Base-by-base conservation (phyloP, 192 early-diverging fungal species). In the Gonapodya prolifera region DNA sequence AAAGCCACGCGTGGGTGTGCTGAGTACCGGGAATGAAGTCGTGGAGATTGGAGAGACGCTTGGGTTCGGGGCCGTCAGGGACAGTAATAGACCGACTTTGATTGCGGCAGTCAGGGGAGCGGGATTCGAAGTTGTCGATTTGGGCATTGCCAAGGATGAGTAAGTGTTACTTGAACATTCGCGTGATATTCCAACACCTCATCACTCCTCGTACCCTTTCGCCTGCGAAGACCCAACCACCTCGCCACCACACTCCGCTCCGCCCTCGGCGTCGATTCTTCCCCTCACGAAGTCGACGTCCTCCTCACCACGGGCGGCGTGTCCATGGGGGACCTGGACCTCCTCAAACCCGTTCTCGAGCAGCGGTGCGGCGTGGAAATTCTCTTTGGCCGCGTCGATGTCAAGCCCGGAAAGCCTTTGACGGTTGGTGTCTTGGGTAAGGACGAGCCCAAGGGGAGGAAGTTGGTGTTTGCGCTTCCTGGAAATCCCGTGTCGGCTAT, bases 271-370 rank as follows among this genome's bases (percentile, higher is more conserved):
- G 13, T n/a, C 45, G 45, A 69, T 69, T 8, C 45, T 30, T 84
- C 90, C 34, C 71, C 91, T 71, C 76, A 79, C 0, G 82, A 86
- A 18, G 87, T 89, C 2, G 91, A 97, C 75, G 92, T 96, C 0
- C 75, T 99, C 0, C 87, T 99, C 8, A 94, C 93, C 0, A 95
- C 96, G 0, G 97, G 97, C 33, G 97, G 97, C 0, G 97, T 97
- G 0, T 95, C 94, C n/a, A 99, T 99, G 97, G 97, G 97, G 69
- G 97, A 99, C 84, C 84, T 89, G 34, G 97, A 99, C 84, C 86
- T 93, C 75, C 83, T 99, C 70, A 96, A 97, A 78, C 89, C 94
- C 0, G 91, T 94, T 0, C 83, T 97, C 0, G 93, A 95, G 79
- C 89, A 91, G 69, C 84, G 83, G 13, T 79, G 96, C 18, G 85